These are phyloP conservation scores for Citrus sp. DNA, from an alignment of 345 rosid species.

Conservation along the genomic window DNA sequence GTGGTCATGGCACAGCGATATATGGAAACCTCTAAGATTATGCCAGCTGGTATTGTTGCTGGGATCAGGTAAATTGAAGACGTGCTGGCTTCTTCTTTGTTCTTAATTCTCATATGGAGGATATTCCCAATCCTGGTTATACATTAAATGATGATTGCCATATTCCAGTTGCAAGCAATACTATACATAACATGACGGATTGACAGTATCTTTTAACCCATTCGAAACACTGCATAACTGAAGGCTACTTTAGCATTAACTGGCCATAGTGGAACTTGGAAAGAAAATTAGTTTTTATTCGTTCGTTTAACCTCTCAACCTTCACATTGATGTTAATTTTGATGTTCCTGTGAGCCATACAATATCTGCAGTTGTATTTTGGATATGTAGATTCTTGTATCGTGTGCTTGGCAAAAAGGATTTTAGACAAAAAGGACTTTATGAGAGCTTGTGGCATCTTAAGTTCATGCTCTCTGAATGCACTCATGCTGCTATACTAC, in stretches of 20 bases:
- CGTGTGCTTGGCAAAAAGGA: neutral
- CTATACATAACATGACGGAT: neutral
- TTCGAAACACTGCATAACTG: neutral
- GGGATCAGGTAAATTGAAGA: slow-evolving; percentile 59
- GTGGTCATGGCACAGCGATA: slow-evolving; percentile 89
- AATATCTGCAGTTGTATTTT: neutral
- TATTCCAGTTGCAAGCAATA: neutral
- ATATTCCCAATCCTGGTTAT: neutral
- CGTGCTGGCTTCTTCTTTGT: neutral
- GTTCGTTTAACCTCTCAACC: neutral
- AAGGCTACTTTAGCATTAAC: neutral
- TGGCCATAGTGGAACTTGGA: neutral
- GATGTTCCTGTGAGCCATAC: neutral
- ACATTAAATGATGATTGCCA: neutral
- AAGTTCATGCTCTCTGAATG: neutral
- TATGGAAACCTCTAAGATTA: slow-evolving; percentile 73
- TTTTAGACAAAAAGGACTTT: neutral
- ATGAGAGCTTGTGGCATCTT: neutral
- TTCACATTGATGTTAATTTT: neutral
- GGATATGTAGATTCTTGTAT: neutral
- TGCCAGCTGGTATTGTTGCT: slow-evolving; percentile 93
- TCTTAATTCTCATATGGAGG: neutral
- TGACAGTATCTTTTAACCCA: neutral
- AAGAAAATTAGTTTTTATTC: neutral
- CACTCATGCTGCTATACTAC: neutral